Evolutionary conservation across 148 eudicot species (phyloP).

Genomic region (Cornus controversa): DNA sequence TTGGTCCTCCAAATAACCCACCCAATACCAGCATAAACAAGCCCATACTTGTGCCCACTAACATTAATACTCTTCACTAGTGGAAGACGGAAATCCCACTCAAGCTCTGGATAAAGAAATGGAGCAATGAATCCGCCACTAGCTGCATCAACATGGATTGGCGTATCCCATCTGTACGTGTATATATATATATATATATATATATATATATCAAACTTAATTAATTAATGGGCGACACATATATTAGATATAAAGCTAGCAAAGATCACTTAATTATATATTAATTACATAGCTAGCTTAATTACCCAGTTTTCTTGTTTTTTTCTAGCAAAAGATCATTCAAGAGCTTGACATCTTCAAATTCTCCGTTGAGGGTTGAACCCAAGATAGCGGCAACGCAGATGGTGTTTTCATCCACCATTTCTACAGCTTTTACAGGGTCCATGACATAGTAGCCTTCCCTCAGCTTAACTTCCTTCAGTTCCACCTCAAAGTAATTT

Average conservation of each 20-base stretch:
- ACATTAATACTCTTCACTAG: slow-evolving; percentile 27
- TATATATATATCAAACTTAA: no score
- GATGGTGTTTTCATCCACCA: slow-evolving; percentile 9
- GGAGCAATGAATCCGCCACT: slow-evolving; percentile 23
- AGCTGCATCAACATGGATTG: slow-evolving; percentile 21
- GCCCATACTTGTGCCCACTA: slow-evolving; percentile 26
- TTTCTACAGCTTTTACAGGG: slow-evolving; percentile 1
- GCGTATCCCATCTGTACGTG: slow-evolving; percentile 20
- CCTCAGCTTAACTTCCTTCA: slow-evolving; percentile 18
- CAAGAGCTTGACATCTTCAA: slow-evolving; percentile 8
- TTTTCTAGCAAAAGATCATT: neutral
- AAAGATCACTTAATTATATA: no score
- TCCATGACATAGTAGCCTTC: slow-evolving; percentile 17
- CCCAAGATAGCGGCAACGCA: slow-evolving; percentile 6
- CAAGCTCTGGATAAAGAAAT: slow-evolving; percentile 16
- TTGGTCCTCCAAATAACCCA: slow-evolving; percentile 28
- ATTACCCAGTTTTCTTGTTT: slow-evolving; percentile 1
- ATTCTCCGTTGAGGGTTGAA: slow-evolving; percentile 6
- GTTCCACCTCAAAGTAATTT: slow-evolving; percentile 15
- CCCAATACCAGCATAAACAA: slow-evolving; percentile 23
- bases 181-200: no score
- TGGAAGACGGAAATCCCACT: slow-evolving; percentile 23
- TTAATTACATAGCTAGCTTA: no score
- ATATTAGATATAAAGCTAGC: no score
- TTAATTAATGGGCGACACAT: no score